A percentile compares a stretch with the other conserved stretches of the same genome.
These are phyloP conservation scores for Aquilaria malaccensis DNA, from an alignment of 345 rosid species.

Conservation along the genomic window DNA sequence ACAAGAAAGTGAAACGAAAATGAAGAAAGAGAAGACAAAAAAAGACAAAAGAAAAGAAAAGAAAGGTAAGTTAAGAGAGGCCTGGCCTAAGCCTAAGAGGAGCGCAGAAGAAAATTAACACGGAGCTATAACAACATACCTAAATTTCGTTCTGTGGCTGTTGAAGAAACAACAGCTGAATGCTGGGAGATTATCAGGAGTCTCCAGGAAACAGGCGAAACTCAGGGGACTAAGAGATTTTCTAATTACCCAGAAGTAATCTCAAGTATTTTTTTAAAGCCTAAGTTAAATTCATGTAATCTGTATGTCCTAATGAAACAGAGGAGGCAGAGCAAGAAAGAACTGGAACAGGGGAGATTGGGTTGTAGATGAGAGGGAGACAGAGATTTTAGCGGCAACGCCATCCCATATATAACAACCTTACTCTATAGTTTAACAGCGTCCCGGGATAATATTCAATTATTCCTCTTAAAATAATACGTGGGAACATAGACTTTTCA, in stretches of 20 bases:
- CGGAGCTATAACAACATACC: not conserved
- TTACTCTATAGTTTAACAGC: no score
- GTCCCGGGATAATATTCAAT: not conserved
- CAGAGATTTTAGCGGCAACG: constrained; percentile 21
- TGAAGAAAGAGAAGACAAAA: not conserved
- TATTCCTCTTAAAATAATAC: not conserved
- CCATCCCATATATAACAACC: constrained; percentile 10
- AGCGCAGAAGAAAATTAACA: not conserved
- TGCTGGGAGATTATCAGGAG: no score
- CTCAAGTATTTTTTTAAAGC: not conserved
- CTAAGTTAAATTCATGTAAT: not conserved
- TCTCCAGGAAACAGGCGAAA: no score
- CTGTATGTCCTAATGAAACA: not conserved
- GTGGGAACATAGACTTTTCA: no score
- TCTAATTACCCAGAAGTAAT: no score
- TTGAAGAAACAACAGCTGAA: not conserved
- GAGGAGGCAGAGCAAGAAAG: not conserved
- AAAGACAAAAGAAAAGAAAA: not conserved
- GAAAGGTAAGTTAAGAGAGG: not conserved
- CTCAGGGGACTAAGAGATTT: no score
- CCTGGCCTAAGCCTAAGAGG: not conserved
- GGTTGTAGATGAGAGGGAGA: not conserved
- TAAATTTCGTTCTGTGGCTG: not conserved
- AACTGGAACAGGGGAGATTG: not conserved
- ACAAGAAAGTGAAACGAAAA: not conserved